Evolutionary conservation across 2,329 filamentous ascomycete species (phyloP).

Genomic region (Rutstroemia sp.): DNA sequence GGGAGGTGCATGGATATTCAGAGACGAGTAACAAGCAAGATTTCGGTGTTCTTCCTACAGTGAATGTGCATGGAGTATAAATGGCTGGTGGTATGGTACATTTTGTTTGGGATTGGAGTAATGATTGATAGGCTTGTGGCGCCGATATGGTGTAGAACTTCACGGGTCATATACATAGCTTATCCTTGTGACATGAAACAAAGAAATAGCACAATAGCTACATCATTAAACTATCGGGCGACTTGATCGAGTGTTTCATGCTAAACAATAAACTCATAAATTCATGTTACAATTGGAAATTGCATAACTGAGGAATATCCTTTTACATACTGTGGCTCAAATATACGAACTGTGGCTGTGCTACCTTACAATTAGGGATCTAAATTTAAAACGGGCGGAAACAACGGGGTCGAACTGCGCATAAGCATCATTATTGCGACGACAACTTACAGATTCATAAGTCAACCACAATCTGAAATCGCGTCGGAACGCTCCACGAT

Average conservation of each 20-base stretch:
- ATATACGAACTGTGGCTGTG: background rate
- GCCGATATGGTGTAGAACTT: background rate
- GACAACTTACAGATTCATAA: background rate
- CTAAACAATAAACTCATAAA: too few relatives aligned
- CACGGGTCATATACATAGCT: too few relatives aligned
- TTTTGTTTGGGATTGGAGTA: background rate
- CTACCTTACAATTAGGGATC: too few relatives aligned
- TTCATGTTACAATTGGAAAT: too few relatives aligned
- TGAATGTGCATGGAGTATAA: background rate
- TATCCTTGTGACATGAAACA: too few relatives aligned
- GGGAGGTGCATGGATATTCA: conserved; percentile 71
- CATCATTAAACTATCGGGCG: too few relatives aligned
- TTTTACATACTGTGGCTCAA: too few relatives aligned
- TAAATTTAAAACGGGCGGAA: background rate
- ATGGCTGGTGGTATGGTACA: background rate
- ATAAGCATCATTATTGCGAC: background rate
- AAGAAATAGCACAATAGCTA: too few relatives aligned
- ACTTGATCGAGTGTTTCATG: too few relatives aligned
- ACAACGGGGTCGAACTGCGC: background rate
- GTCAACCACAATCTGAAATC: background rate
- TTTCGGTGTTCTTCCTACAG: background rate
- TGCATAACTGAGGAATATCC: too few relatives aligned
- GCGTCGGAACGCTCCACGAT: background rate
- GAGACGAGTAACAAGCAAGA: conserved; percentile 52
- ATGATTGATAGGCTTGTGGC: background rate